A percentile compares a stretch with the other conserved stretches of the same genome.
phyloP scores from a whole-genome alignment of 345 rosid species.

The Lepidium aucheri region DNA sequence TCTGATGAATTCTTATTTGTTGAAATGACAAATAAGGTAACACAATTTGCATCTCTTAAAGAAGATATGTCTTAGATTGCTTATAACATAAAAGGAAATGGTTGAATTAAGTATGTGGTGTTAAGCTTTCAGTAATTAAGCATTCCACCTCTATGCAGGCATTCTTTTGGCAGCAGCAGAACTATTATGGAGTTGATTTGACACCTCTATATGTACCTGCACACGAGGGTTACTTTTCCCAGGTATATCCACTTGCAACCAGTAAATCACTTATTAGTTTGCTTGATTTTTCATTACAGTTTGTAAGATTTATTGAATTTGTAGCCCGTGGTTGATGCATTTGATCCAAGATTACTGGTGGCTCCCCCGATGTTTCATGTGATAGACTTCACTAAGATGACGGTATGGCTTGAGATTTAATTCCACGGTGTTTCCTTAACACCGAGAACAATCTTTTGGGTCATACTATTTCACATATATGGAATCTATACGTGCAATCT shows the following conservation, averaged over 20 bases:
- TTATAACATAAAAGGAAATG: not conserved
- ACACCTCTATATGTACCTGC: constrained; percentile 73
- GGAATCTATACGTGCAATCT: not conserved
- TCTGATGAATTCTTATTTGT: constrained; percentile 80
- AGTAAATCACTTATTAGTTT: not conserved
- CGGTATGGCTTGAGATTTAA: constrained; percentile 35
- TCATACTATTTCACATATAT: not conserved
- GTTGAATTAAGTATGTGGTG: not conserved
- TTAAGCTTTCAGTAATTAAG: not conserved
- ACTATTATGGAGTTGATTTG: constrained; percentile 84
- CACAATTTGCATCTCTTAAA: constrained; percentile 9
- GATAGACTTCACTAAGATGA: constrained; percentile 62
- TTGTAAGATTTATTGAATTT: not conserved
- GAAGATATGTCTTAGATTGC: not conserved
- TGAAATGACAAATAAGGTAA: constrained; percentile 98
- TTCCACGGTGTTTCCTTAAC: not conserved
- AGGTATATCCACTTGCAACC: constrained; percentile 36
- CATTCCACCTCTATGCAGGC: constrained; percentile 43
- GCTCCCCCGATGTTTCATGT: constrained; percentile 64
- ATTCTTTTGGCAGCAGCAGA: constrained; percentile 92
- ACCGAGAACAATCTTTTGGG: not conserved
- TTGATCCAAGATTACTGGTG: constrained; percentile 92
- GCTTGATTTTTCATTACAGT: not conserved
- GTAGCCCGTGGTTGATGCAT: constrained; percentile 98
- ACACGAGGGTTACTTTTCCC: constrained; percentile 87